Base-by-base conservation (phyloP, 2,329 filamentous ascomycete species). In the Cyclaneusma minus region DNA sequence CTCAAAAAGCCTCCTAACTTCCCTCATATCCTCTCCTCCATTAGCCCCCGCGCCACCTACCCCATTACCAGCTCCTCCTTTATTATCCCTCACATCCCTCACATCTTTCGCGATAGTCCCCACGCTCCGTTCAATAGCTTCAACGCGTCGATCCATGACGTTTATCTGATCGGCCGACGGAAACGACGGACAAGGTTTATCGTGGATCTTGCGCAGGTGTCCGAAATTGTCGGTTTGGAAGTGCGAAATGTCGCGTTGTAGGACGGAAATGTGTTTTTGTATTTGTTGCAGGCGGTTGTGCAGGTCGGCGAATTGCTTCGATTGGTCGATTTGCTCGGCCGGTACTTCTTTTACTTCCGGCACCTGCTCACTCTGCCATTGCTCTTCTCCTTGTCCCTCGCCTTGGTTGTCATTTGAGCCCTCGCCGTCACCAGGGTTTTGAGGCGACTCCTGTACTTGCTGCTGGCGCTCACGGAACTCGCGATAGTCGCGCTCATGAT, bases 271-370 rank as follows among this genome's bases (percentile, higher is more conserved):
- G 42, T 78, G 72, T 51, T 82, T 73, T 49, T 70, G 71, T 31
- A 82, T 60, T 39, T 59, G 62, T 49, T 85, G 82, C 11, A 95
- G 58, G 16, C 84, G 78, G 56, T 78, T 78, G 58, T 92, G 78
- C 9, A 95, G 63, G 47, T 94, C 85, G 17, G 65, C 63, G 46
- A 94, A 87, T 50, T 93, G 83, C 29, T 60, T 51, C 20, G 57
- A 53, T 2, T 58, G 50, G 41, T 42, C 56, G 48, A 35, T 52
- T 44, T 40, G 58, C 45, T 52, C 49, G 3, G 44, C 43, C 13
- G 47, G 44, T 23, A 41, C 30, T 33, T 45, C 39, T 25, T 24
- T 21, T 30, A 35, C 29, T 35, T 30, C 12, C 29, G 13, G n/a
- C n/a, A n/a, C n/a, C n/a, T n/a, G n/a, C n/a, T n/a, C n/a, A n/a